Evolutionary conservation across 768 basidiomycete species (phyloP), one percentile per base, ranked within the genome.

Genomic region (Pleurotus salmoneostramineus): DNA sequence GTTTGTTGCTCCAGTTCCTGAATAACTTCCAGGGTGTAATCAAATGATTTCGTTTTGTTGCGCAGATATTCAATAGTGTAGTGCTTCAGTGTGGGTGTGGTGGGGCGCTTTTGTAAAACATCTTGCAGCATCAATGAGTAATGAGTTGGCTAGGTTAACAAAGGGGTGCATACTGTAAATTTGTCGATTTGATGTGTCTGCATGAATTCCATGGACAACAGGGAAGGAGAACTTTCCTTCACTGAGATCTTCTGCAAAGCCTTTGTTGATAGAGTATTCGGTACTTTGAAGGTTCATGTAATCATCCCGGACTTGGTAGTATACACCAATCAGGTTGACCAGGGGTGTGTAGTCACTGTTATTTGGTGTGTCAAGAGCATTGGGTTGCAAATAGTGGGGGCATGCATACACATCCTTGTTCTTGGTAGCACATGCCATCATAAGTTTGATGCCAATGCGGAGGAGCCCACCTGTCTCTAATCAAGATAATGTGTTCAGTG

Each of bases 201-300:
- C 82, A 33, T 89, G 85, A 49, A 98, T 87, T n/a, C 90, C 87
- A 69, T 98, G 96, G 0, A 98, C 87, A 35, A 98, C 80, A 0
- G 95, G 95, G 73, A 98, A 98, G 3, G 93, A 95, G 76, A 98
- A 98, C 70, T 98, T 98, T 5, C 96, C 96, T 73, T 98, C 96
- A 0, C 92, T 89, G 12, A 98, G 77, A 68, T 98, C 96, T 71
- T 98, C 95, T 0, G 91, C 91, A 69, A 92, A 96, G 2, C 90
- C 90, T 68, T 92, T 92, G 68, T 88, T 91, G 44, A 83, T 81
- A 2, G 85, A 76, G 66, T 98, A 98, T 93, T 96, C 85, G n/a
- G 82, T 81, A 48, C 91, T 93, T 66, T 95, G 88, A 27, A 98
- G 74, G 65, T 98, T 98, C 91, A 96, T 93, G 47, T 95, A 90